These are phyloP conservation scores for Candida caryicola DNA, from an alignment of 805 yeast genomes.

Conservation along the genomic window DNA sequence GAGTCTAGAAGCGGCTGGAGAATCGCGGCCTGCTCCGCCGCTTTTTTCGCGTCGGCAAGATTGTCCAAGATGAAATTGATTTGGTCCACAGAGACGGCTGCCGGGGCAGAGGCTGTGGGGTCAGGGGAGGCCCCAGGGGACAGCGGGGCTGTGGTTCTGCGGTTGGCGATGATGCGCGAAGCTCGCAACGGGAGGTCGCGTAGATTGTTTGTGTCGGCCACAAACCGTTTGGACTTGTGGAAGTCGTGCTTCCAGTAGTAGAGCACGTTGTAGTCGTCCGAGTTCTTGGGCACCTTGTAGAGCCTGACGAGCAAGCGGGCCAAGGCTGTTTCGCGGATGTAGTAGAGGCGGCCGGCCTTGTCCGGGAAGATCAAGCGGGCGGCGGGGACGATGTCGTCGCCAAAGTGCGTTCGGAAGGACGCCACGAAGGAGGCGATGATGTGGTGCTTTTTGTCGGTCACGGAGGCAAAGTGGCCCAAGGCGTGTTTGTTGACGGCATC, in stretches of 20 bases:
- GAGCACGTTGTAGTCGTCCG: conserved; percentile 53
- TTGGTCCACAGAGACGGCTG: conserved; percentile 21
- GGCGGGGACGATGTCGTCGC: conserved; percentile 60
- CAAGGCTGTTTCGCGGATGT: conserved; percentile 61
- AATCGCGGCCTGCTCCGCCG: conserved; percentile 40
- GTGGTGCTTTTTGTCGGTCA: conserved; percentile 23
- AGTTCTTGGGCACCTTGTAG: conserved; percentile 55
- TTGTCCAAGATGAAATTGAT: conserved; percentile 31
- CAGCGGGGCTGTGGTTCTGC: conserved; percentile 30
- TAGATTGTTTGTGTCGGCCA: conserved; percentile 45
- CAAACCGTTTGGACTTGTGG: conserved; percentile 28
- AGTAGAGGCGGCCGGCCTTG: conserved; percentile 59
- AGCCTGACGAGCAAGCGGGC: conserved; percentile 48
- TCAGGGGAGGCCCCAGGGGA: not conserved
- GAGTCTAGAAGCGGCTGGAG: conserved; percentile 49
- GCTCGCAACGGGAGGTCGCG: conserved; percentile 45
- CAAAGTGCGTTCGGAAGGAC: conserved; percentile 36
- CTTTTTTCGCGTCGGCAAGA: conserved; percentile 20
- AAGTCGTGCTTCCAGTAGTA: conserved; percentile 36
- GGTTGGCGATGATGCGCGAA: conserved; percentile 49
- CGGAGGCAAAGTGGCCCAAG: conserved; percentile 21
- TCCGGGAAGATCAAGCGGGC: conserved; percentile 61
- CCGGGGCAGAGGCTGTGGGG: not conserved
- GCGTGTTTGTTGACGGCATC: conserved; percentile 27
- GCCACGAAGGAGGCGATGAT: conserved; percentile 29